Evolutionary conservation across 2,329 filamentous ascomycete genomes (phyloP), one percentile per base, ranked within the genome.

Genomic region (Calonectria naviculata): DNA sequence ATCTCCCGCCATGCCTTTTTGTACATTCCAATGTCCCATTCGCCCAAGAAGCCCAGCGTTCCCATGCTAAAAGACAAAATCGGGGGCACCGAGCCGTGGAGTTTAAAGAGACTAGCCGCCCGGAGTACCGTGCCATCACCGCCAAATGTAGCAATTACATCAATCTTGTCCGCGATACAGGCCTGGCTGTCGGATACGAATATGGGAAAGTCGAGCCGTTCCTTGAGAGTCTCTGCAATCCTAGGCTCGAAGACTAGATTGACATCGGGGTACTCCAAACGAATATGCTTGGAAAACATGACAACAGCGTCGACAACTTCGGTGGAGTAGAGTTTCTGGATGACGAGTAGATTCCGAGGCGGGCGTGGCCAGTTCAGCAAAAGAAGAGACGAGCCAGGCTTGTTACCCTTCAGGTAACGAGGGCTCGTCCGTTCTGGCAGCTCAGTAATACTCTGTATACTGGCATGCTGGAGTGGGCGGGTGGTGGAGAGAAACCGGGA

Each of bases 21-120:
- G 85, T 97, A 94, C 78, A 98, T 95, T 8, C 88, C 88, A 81
- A 98, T 98, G 78, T 97, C 97, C 95, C 96, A 99, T 83, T 98
- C 96, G 19, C 96, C 95, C 9, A 99, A 85, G 76, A 99, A 99
- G 0, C 97, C 97, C 1, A 99, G 86, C 0, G 96, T 97, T 7
- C 97, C 97, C 94, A 99, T 98, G 81, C 95, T 97, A 80, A 99
- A 99, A 1, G 94, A 95, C 9, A 99, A 87, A 38, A 99, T 93
- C 0, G 97, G 97, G 0, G 97, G 97, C 0, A 99, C 96, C 49
- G 91, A 91, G 2, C 89, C 87, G 52, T 94, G 92, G 42, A 94
- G 93, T 70, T 95, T 95, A 84, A 83, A 98, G 6, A 98, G 70
- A 67, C 82, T 84, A 8, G 82, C 82, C 1, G 82, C 82, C 26